Percentiles rank a stretch among this genome's conserved stretches.
phyloP scores from a whole-genome alignment of 73 alveolate species.

The Paramecium biaurelia region DNA sequence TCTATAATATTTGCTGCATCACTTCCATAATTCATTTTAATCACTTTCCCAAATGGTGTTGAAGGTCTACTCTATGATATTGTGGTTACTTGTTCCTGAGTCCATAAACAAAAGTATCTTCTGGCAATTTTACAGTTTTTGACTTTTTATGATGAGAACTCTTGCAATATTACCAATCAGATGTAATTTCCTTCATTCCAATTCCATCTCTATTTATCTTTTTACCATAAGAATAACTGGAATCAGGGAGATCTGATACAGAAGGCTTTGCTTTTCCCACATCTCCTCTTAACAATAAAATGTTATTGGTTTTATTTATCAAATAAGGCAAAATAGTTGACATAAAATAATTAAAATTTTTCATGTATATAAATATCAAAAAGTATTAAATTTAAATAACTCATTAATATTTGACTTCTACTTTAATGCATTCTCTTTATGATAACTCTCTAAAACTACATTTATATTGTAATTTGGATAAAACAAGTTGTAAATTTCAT shows the following conservation, averaged over 20 bases:
- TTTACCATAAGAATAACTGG: constrained; percentile 59
- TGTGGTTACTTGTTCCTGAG: not conserved
- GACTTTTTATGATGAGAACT: not conserved
- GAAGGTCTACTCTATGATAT: constrained; percentile 5
- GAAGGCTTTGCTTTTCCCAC: constrained; percentile 65
- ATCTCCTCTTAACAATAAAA: constrained; percentile 63
- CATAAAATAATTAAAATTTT: not conserved
- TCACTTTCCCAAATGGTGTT: constrained; percentile 4
- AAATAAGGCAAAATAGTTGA: constrained; percentile 47
- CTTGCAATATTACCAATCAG: constrained; percentile 19
- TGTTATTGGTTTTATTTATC: constrained; percentile 48
- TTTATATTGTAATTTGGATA: not conserved
- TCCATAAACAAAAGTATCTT: not conserved
- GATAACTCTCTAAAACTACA: not conserved
- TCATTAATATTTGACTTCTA: not conserved
- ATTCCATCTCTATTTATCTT: constrained; percentile 63
- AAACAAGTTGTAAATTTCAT: not conserved
- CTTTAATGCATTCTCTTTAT: not conserved
- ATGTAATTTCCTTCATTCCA: constrained; percentile 51
- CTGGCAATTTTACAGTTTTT: not conserved
- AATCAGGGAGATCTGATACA: constrained; percentile 48
- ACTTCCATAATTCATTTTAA: not conserved
- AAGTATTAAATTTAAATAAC: not conserved
- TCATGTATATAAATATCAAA: not conserved
- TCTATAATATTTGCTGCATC: not conserved